Base-by-base conservation (phyloP, 2,329 filamentous ascomycete species). In the Exophiala mesophila region DNA sequence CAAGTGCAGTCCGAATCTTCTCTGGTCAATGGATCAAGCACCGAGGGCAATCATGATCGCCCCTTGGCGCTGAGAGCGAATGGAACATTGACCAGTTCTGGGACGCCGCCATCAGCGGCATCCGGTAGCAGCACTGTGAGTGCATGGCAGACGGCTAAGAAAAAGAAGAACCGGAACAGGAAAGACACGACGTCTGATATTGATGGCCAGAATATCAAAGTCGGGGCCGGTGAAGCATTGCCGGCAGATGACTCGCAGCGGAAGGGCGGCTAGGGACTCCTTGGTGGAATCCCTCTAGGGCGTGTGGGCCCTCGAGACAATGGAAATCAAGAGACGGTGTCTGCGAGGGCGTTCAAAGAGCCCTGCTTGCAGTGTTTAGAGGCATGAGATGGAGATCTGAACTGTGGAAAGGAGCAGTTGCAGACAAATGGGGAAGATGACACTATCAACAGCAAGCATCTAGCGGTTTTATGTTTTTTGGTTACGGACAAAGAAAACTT, bases 151-250 rank as follows among this genome's bases (percentile, higher is more conserved):
- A 69, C 63, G 3, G 49, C 43, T 21, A 55, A 52, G 20, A n/a
- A n/a, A n/a, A 66, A 64, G 7, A 69, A 67, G 54, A 66, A 62
- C 5, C 69, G 66, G 54, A 68, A 64, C 49, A 69, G 63, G 53
- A 58, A 66, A 40, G 65, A 63, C 44, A 51, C 53, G 32, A 68
- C 65, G 41, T 56, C 58, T 4, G 55, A 61, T 19, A 55, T 54
- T 8, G 65, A 68, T 13, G 44, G 56, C 12, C 47, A 45, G 21
- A 56, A 56, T 18, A 52, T 57, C 18, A 57, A 58, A n/a, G 37
- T 52, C 18, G 52, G 55, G 29, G 57, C 60, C 4, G 59, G 57
- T 2, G 67, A 70, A 45, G 58, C 63, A 6, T 53, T 68, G 8
- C 66, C 68, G 20, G 57, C 57, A 10, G 66, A 70, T 46, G 67